phyloP scores from a whole-genome alignment of 345 rosid genomes.

The Citrus sinensis region DVS_A1.0 CM039168.1:1758501-1759000 shows the following conservation, averaged over 20 bases:
- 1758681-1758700: conserved; percentile 1
- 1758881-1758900: neutral
- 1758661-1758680: neutral
- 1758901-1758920: neutral
- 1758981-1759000: conserved; percentile 86
- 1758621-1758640: conserved; percentile 38
- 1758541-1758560: neutral
- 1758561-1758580: conserved; percentile 79
- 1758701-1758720: conserved; percentile 57
- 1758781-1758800: conserved; percentile 67
- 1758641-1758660: neutral
- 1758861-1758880: neutral
- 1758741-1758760: conserved; percentile 86
- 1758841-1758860: conserved; percentile 11
- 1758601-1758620: conserved; percentile 83
- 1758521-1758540: neutral
- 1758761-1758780: conserved; percentile 79
- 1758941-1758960: neutral
- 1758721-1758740: conserved; percentile 79
- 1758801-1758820: conserved; percentile 83
- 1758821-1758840: conserved; percentile 73
- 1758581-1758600: conserved; percentile 88
- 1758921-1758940: neutral
- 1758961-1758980: conserved; percentile 73
- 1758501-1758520: neutral